These are phyloP conservation scores for Protea cynaroides DNA, from an alignment of 164 flowering plant species.

Conservation along the genomic window DNA sequence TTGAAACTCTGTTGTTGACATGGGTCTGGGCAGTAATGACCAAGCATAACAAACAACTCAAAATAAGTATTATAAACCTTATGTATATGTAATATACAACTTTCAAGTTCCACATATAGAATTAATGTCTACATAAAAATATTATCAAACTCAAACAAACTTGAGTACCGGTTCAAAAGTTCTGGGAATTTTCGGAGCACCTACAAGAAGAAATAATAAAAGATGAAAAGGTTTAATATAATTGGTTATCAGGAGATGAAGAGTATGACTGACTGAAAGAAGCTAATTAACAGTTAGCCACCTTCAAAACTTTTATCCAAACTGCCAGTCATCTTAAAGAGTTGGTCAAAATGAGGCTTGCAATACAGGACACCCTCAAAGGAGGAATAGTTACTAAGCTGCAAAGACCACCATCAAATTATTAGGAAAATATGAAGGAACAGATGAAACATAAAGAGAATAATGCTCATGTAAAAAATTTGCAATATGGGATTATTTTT, in stretches of 20 bases:
- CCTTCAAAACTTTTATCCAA: conserved; percentile 94
- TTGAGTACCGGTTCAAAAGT: conserved; percentile 56
- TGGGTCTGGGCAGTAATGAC: conserved; percentile 30
- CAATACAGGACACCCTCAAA: conserved; percentile 93
- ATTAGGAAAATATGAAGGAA: background rate
- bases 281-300: conserved; percentile 12
- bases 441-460: background rate
- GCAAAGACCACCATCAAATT: conserved; percentile 22
- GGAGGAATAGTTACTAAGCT: conserved; percentile 76
- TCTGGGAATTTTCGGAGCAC: conserved; percentile 56
- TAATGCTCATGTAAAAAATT: too few relatives aligned
- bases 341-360: conserved; percentile 95
- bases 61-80: too few relatives aligned
- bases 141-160: conserved; percentile 1
- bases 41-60: background rate
- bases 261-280: background rate
- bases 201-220: conserved; percentile 20
- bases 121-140: background rate
- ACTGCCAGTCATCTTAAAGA: conserved; percentile 91
- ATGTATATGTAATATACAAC: too few relatives aligned
- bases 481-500: too few relatives aligned
- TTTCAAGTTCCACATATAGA: background rate
- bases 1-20: conserved; percentile 58
- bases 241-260: background rate
- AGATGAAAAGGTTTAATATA: background rate